phyloP scores from a whole-genome alignment of 371 early-diverging fungal genomes.

The Amoeboaphelidium occidentale region DNA sequence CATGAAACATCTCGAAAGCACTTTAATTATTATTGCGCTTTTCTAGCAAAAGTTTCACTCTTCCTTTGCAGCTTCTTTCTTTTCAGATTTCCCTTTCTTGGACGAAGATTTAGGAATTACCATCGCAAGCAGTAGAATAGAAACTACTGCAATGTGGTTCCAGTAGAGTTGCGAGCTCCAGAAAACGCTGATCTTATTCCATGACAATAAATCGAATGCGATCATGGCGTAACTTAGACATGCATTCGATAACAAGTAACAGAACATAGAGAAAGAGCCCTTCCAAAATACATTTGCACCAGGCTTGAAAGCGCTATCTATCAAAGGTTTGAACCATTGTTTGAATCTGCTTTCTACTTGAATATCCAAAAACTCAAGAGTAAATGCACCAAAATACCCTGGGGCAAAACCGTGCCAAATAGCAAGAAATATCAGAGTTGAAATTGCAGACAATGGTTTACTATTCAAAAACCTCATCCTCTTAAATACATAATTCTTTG shows the following conservation, averaged over 20 bases:
- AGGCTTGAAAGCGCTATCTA: background rate
- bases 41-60: too few species aligned
- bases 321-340: background rate
- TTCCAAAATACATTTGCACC: background rate
- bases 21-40: too few species aligned
- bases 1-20: too few species aligned
- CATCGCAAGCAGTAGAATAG: too few species aligned
- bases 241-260: background rate
- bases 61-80: too few species aligned
- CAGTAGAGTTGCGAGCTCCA: background rate
- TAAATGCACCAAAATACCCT: slow-evolving; percentile 34
- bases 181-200: background rate
- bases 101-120: too few species aligned
- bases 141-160: background rate
- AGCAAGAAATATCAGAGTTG: slow-evolving; percentile 34
- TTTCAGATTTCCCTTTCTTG: too few species aligned
- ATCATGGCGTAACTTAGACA: background rate
- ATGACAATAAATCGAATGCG: background rate
- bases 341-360: slow-evolving; percentile 14
- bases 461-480: slow-evolving; percentile 33
- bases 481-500: slow-evolving; percentile 42
- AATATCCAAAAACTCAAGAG: slow-evolving; percentile 31
- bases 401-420: slow-evolving; percentile 44
- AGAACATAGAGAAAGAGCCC: background rate
- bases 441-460: slow-evolving; percentile 30